Conservation (phyloP, 108 stramenopile genomes). For the Asterionellopsis glacialis region DNA sequence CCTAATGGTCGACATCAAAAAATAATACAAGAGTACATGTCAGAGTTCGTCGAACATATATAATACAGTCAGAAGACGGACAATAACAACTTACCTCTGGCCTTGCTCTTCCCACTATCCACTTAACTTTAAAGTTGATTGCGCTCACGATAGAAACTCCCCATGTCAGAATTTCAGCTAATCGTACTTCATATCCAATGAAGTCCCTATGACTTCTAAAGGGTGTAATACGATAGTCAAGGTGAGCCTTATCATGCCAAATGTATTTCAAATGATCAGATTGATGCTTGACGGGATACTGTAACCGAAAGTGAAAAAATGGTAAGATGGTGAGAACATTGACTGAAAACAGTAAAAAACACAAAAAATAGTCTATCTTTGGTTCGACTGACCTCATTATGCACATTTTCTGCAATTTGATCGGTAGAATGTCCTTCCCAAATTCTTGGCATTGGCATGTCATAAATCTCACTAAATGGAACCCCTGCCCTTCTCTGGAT, state of each 20-base stretch:
- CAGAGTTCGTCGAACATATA: too few species aligned
- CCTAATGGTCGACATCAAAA: neutral
- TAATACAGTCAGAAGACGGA: too few species aligned
- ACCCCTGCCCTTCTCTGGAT: neutral
- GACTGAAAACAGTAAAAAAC: neutral
- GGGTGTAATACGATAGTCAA: conserved; percentile 8
- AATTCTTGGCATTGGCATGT: conserved; percentile 11
- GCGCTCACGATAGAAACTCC: conserved; percentile 18
- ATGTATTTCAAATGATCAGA: neutral
- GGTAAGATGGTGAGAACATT: neutral
- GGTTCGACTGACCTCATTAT: conserved; percentile 10
- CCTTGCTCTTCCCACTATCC: conserved; percentile 24
- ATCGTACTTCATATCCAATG: neutral
- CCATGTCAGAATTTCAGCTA: conserved; percentile 28
- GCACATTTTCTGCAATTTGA: conserved; percentile 18
- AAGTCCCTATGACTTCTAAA: neutral
- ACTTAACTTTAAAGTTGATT: conserved; percentile 27
- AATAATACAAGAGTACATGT: too few species aligned
- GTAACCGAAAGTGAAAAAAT: neutral
- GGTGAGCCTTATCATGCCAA: neutral
- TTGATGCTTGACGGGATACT: neutral
- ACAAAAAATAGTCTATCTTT: neutral
- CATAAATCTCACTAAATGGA: neutral
- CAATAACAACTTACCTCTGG: conserved; percentile 18
- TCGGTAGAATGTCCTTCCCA: conserved; percentile 14